phyloP scores from a whole-genome alignment of 2,329 filamentous ascomycete genomes.

The Diaporthe citri region DNA sequence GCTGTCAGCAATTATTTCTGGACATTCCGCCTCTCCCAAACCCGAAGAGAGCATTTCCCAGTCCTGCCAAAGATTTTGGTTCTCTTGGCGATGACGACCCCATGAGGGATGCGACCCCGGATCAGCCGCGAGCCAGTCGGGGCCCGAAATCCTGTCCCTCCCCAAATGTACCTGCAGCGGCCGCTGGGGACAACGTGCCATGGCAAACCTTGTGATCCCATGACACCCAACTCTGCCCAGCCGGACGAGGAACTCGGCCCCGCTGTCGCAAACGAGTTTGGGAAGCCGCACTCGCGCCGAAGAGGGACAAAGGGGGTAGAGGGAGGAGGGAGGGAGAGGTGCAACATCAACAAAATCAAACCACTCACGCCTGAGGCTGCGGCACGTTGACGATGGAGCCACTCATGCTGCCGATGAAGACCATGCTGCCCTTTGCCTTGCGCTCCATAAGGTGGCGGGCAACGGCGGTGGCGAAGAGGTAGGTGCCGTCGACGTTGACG shows the following conservation, averaged over 20 bases:
- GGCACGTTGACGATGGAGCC: constrained; percentile 95
- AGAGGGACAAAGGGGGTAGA: not conserved
- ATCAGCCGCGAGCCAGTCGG: constrained; percentile 17
- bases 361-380: constrained; percentile 81
- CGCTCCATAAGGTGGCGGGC: constrained; percentile 91
- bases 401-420: constrained; percentile 96
- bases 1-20: not conserved
- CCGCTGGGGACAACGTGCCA: not conserved
- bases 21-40: not conserved
- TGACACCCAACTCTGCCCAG: not conserved
- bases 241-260: not conserved
- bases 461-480: constrained; percentile 85
- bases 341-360: not conserved
- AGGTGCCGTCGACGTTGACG: constrained; percentile 94
- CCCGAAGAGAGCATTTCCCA: not conserved
- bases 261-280: not conserved
- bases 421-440: constrained; percentile 84
- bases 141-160: not conserved
- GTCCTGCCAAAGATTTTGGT: not conserved
- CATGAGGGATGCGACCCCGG: not conserved
- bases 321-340: not conserved
- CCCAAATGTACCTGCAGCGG: constrained; percentile 13
- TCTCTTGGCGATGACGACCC: constrained; percentile 1
- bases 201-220: not conserved
- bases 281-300: not conserved